Evolutionary conservation across 2,329 filamentous ascomycete species (phyloP), one percentile per base, ranked within the genome.

Genomic region (Chaetomium globosum): DNA sequence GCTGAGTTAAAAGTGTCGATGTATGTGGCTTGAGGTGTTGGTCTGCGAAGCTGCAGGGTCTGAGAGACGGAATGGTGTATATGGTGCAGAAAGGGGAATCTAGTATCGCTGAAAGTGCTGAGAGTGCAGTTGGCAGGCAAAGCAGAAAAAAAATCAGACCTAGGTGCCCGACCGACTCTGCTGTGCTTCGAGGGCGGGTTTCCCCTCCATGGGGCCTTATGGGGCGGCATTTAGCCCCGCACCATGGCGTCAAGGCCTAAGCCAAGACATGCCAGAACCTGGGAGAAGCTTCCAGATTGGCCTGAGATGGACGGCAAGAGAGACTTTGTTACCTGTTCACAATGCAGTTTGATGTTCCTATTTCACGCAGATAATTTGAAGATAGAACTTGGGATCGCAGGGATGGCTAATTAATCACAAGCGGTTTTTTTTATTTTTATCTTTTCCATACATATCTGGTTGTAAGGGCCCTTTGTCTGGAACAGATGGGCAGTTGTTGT

Each of bases 211-310:
- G 61, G 65, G 54, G 61, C 67, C 64, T 67, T 62, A 64, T 66
- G 66, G 63, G 63, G 36, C 23, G 36, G 48, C 60, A 3, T 53
- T 65, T 69, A 67, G 61, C 67, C 70, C 69, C 66, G 67, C 69
- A 66, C 65, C 61, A 26, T 63, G 68, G 70, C 19, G 65, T 70
- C 60, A 43, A 28, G 31, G 63, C 43, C 21, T 36, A 51, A 46
- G 69, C 68, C 68, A 72, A 70, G 69, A 26, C 52, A 19, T 36
- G 23, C 57, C 62, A 67, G 71, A 73, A 73, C 49, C 57, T 57
- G 43, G 63, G 59, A 71, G 71, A 73, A 73, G 63, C 56, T 71
- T 71, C 71, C 68, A 66, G 70, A 71, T 66, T 68, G 67, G 61
- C 21, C 36, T 23, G 4, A n/a, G n/a, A n/a, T n/a, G 16, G 7